These are phyloP conservation scores for Rhodotorula glutinis DNA, from an alignment of 1,284 basidiomycete genomes.

Conservation along the genomic window DNA sequence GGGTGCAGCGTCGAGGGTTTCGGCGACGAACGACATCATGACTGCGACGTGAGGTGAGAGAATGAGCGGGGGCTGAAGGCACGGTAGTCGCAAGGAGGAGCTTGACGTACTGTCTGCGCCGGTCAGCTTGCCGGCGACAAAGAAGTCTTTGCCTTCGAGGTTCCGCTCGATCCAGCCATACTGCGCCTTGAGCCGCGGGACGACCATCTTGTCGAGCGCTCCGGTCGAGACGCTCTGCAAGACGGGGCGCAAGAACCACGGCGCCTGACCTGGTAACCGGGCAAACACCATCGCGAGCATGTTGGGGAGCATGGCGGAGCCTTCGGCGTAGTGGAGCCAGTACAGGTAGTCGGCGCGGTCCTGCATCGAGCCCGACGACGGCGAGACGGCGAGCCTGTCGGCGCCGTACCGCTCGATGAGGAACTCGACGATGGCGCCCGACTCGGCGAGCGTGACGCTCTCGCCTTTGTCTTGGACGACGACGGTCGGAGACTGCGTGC, in stretches of 20 bases:
- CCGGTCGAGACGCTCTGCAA: constrained; percentile 9
- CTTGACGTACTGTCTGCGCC: constrained; percentile 35
- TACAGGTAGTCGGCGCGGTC: constrained; percentile 28
- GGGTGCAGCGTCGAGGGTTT: constrained; percentile 17
- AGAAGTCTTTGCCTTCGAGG: constrained; percentile 28
- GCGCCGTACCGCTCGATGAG: constrained; percentile 40
- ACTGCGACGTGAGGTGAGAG: too few relatives aligned
- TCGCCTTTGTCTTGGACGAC: constrained; percentile 15
- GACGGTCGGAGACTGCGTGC: constrained; percentile 30
- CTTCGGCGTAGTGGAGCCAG: constrained; percentile 38
- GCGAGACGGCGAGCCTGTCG: constrained; percentile 12
- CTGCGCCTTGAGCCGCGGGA: constrained; percentile 22
- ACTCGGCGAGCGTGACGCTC: constrained; percentile 30
- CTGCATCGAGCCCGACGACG: constrained; percentile 3
- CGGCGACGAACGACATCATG: constrained; percentile 36
- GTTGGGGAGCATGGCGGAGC: constrained; percentile 26
- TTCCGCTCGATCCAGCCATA: constrained; percentile 21
- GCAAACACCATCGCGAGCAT: constrained; percentile 31
- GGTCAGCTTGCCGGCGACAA: constrained; percentile 34
- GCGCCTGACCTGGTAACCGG: constrained; percentile 23
- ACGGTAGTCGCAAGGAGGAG: too few relatives aligned
- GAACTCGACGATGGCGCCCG: constrained; percentile 40
- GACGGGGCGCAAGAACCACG: constrained; percentile 26
- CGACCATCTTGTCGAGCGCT: constrained; percentile 13
- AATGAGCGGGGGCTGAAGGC: too few relatives aligned